Evolutionary conservation across 1,139 yeast genomes (phyloP).

Genomic region (Taphrina betulina): DNA sequence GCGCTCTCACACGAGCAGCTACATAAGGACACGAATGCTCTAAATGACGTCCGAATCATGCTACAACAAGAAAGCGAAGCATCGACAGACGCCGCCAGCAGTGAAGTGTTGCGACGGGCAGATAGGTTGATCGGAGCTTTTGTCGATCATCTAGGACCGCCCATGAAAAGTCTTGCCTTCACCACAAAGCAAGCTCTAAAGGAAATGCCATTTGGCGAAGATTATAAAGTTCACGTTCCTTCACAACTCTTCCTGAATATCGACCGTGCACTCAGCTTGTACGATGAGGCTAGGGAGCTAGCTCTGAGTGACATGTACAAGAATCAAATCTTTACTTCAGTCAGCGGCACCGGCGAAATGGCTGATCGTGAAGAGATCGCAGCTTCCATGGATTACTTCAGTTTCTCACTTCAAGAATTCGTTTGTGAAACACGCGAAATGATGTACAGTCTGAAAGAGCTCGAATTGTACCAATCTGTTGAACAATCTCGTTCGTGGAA

Average conservation of each 20-base stretch:
- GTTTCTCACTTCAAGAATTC: slow-evolving; percentile 62
- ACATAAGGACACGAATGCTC: not conserved
- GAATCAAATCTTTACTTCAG: slow-evolving; percentile 32
- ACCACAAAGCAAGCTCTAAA: slow-evolving; percentile 63
- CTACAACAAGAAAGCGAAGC: not conserved
- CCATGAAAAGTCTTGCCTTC: slow-evolving; percentile 63
- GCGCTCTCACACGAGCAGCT: slow-evolving; percentile 4
- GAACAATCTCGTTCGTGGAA: slow-evolving; percentile 48
- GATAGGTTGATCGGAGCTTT: slow-evolving; percentile 47
- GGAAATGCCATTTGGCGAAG: slow-evolving; percentile 58
- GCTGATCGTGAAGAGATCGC: slow-evolving; percentile 78
- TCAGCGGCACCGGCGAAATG: slow-evolving; percentile 48
- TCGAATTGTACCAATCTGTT: slow-evolving; percentile 44
- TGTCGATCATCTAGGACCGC: slow-evolving; percentile 67
- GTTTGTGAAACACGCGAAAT: slow-evolving; percentile 58
- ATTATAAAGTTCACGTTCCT: slow-evolving; percentile 42
- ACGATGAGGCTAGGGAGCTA: slow-evolving; percentile 56
- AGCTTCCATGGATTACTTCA: slow-evolving; percentile 80
- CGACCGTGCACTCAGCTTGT: slow-evolving; percentile 54
- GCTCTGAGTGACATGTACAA: slow-evolving; percentile 59
- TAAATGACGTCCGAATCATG: not conserved
- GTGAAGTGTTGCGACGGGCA: not conserved
- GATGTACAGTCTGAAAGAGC: slow-evolving; percentile 52
- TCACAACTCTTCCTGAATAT: slow-evolving; percentile 55
- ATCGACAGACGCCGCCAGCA: slow-evolving; percentile 52